Evolutionary conservation across 305 asterid species (phyloP).

Genomic region (Coffea humblotiana): DNA sequence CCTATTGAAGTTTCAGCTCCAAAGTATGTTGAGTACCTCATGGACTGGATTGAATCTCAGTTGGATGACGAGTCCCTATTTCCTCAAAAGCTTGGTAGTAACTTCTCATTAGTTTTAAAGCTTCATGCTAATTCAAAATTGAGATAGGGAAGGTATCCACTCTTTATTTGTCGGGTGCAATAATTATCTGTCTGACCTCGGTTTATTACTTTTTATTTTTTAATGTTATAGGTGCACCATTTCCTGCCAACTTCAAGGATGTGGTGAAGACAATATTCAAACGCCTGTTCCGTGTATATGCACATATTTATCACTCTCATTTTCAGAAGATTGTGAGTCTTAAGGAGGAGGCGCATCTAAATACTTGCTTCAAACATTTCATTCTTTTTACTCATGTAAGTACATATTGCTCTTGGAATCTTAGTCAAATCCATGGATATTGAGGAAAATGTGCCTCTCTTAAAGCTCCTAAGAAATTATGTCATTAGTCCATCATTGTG

Average conservation of each 20-base stretch:
- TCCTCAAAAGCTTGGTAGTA: constrained; percentile 91
- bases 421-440: neutral
- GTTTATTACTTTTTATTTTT: neutral
- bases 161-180: neutral
- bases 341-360: constrained; percentile 97
- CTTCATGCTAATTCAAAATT: neutral
- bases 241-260: constrained; percentile 88
- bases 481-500: neutral
- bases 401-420: constrained; percentile 7
- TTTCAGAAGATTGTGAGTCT: constrained; percentile 97
- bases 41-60: constrained; percentile 98
- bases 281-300: constrained; percentile 96
- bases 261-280: constrained; percentile 97
- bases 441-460: neutral
- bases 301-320: constrained; percentile 92
- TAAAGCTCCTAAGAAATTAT: neutral
- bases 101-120: constrained; percentile 16
- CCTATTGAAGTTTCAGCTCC: constrained; percentile 99
- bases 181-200: neutral
- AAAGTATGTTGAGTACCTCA: constrained; percentile 83
- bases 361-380: constrained; percentile 97
- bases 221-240: constrained; percentile 72
- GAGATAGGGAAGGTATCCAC: neutral
- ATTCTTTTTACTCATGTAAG: constrained; percentile 85
- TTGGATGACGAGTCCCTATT: constrained; percentile 89